Evolutionary conservation across 75 land plant genomes (phyloP).

Genomic region (Cunninghamia lanceolata): DNA sequence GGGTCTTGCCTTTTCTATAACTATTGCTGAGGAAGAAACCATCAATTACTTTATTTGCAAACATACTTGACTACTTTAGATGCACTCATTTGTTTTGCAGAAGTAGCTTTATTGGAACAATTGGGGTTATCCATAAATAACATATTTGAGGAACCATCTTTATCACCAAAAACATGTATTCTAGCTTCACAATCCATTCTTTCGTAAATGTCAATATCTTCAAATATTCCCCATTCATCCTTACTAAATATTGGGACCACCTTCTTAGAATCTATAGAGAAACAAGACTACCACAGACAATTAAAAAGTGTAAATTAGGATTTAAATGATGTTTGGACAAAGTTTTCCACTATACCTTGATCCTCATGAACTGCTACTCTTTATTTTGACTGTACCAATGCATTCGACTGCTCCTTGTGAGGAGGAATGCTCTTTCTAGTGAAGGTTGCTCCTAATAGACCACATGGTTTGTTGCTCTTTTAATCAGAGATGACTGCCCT

Average conservation of each 20-base stretch:
- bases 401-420: too few species aligned
- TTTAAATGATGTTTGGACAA: too few species aligned
- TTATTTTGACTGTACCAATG: too few species aligned
- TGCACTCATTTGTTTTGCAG: background rate
- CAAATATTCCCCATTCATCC: constrained; percentile 13
- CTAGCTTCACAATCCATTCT: background rate
- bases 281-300: too few species aligned
- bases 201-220: constrained; percentile 9
- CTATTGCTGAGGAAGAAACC: background rate
- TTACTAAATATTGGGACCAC: background rate
- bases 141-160: background rate
- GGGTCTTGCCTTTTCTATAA: background rate
- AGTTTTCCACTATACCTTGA: too few species aligned
- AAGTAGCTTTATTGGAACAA: background rate
- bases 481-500: too few species aligned
- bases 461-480: too few species aligned
- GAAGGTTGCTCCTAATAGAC: too few species aligned
- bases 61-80: background rate
- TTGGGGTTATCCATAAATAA: background rate
- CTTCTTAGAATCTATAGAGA: background rate
- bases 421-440: too few species aligned
- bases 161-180: background rate
- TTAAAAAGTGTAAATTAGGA: too few species aligned
- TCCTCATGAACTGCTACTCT: too few species aligned
- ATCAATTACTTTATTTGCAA: background rate